Base-by-base conservation (phyloP, 1,284 basidiomycete genomes). In the Cryptococcus jaspeensis region DNA sequence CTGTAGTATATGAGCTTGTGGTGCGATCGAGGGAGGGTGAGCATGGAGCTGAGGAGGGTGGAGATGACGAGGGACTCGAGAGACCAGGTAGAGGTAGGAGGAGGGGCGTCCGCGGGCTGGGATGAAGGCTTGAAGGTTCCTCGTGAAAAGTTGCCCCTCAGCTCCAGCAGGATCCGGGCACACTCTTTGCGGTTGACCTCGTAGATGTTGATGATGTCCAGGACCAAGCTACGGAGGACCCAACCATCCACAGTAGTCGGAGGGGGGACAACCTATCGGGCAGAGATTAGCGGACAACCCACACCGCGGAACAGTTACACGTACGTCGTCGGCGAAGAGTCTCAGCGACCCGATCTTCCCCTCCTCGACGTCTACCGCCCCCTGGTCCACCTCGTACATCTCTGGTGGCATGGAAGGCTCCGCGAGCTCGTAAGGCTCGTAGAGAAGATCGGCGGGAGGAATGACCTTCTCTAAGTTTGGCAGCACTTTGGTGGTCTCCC, bases 141-240 rank as follows among this genome's bases (percentile, higher is more conserved):
- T 7, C 83, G 80, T 1, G 87, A 75, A 50, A 88, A 83, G 89
- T 92, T 96, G 66, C 88, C 88, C 0, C 92, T 90, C 50, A 92
- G 86, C 65, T 93, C 88, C 40, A 98, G 82, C 2, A 99, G 81
- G 12, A 97, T 78, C 12, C 89, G 83, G 1, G 95, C 92, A 65
- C 88, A 90, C 69, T 99, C 95, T 75, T 96, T 97, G 53, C 95
- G 85, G 75, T 99, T 99, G 47, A 96, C 85, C 75, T 99, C 95
- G 72, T 91, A 99, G 32, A 98, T 88, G 64, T 92, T 86, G 53
- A 97, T 79, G 46, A 89, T 84, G 72, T 98, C 94, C n/a, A 85
- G 78, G 9, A 97, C 74, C 25, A 87, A 81, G 9, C 87, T 84
- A 23, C 88, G 88, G 16, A 96, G 82, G 28, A 88, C 83, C 73